Evolutionary conservation across 148 eudicot species (phyloP), one percentile per base, ranked within the genome.

Genomic region (Pharnaceum exiguum): DNA sequence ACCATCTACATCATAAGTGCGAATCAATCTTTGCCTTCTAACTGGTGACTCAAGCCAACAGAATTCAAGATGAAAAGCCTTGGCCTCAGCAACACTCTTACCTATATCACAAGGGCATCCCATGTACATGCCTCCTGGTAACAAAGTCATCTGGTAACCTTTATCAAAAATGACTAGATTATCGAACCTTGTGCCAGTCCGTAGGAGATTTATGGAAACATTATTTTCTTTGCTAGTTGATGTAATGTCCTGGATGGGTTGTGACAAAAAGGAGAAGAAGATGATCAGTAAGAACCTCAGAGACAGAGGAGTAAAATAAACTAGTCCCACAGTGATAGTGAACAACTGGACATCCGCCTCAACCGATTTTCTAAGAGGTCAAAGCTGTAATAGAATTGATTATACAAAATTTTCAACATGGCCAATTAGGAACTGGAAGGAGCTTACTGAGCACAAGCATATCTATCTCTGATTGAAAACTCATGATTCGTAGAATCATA

Each of bases 121-220:
- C 95, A 93, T 81, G 80, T 93, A 93, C 79, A 93, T 93, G 55
- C 96, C 95, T 21, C 95, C 90, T 8, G 98, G 98, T 51, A 93
- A 55, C 43, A 93, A 66, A 18, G 84, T 85, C 32, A 77, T 31
- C 71, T 93, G 95, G 65, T 60, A 93, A 32, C 96, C 98, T 31
- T 87, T 87, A 46, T 85, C 95, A 40, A 83, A 88, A 30, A 59
- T 74, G 68, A 93, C 67, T 68, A 81, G 26, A 65, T 93, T 85
- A 55, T 76, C 70, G 10, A 65, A 55, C 12, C 85, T 56, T 48
- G 71, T 71, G 53, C 98, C 98, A 6, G 71, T 79, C 98, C 98
- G 88, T 46, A 63, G 75, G 11, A 93, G 84, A 22, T 82, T 75
- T 4, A 86, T 76, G 3, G 86, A 85, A 18, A 79, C 74, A 53